A percentile compares a stretch with the other conserved stretches of the same genome.
Conservation (phyloP, 2,329 filamentous ascomycete genomes). For the Nigrospora osmanthi region DNA sequence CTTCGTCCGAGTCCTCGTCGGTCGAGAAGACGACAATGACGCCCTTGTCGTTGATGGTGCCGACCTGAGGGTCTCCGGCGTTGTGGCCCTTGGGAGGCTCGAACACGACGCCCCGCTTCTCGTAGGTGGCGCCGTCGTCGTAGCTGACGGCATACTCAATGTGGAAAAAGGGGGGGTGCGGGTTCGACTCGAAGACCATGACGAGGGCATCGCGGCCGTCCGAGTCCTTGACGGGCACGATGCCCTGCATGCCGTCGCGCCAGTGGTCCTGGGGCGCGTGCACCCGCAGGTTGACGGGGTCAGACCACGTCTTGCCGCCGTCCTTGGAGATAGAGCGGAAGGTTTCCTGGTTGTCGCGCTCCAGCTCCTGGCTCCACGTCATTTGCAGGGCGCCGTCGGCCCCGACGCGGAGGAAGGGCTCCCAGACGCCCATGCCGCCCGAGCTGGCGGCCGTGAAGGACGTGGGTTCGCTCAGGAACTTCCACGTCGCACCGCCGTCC, state of each 20-base stretch:
- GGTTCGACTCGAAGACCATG: slow-evolving; percentile 29
- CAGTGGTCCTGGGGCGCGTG: slow-evolving; percentile 20
- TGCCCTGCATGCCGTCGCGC: slow-evolving; percentile 28
- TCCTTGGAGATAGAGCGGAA: slow-evolving; percentile 29
- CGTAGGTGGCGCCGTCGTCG: slow-evolving; percentile 26
- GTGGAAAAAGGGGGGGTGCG: slow-evolving; percentile 20
- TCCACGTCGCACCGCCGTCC: slow-evolving; percentile 26
- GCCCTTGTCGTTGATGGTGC: slow-evolving; percentile 21
- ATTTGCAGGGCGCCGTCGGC: slow-evolving; percentile 27
- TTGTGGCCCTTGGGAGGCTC: slow-evolving; percentile 19
- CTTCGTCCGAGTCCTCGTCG: slow-evolving; percentile 19
- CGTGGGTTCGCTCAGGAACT: slow-evolving; percentile 25
- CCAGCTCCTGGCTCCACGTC: slow-evolving; percentile 31
- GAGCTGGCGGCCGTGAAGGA: slow-evolving; percentile 22
- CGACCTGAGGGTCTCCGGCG: slow-evolving; percentile 27
- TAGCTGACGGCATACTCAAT: slow-evolving; percentile 26
- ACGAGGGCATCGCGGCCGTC: slow-evolving; percentile 23
- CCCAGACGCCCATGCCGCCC: slow-evolving; percentile 25
- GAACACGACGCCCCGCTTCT: slow-evolving; percentile 22
- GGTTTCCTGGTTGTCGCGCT: slow-evolving; percentile 31
- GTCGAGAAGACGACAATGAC: slow-evolving; percentile 28
- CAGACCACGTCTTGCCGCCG: slow-evolving; percentile 26
- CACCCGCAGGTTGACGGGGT: slow-evolving; percentile 19
- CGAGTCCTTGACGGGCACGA: slow-evolving; percentile 19
- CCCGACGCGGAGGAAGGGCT: slow-evolving; percentile 32